Base-by-base conservation (phyloP, 768 basidiomycete species). In the Pisolithus sp. region DNA sequence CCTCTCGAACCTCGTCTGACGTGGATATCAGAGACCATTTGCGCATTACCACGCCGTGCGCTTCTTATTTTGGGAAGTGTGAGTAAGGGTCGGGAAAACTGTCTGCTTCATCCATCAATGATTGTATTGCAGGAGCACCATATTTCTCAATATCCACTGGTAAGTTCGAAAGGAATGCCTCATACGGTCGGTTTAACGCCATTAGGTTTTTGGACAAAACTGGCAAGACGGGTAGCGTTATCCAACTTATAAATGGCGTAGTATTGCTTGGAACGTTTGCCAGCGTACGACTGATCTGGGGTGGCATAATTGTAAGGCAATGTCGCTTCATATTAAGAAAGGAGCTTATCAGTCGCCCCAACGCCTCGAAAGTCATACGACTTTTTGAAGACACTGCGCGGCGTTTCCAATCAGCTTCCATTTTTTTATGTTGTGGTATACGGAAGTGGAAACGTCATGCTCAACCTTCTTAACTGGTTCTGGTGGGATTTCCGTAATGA, bases 71-170 rank as follows among this genome's bases (percentile, higher is more conserved):
- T 92, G 90, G 91, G 92, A 93, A 69, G 72, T 81, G 75, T 85
- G 67, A 48, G 80, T 70, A 36, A 12, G 9, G n/a, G 36, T 20
- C 20, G 44, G 23, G 28, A 9, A 40, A 21, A 34, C 17, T 40
- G 10, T 12, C 26, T 31, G 21, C 13, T 58, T 9, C 40, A 17
- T 30, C 28, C 50, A 36, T 52, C 59, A 31, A 59, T 18, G 6
- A 43, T 40, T 15, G 39, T 0, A 34, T 31, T 41, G 17, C 53
- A 84, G 82, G 70, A 87, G 84, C 71, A 94, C 92, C 0, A 79
- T 92, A 52, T 92, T 94, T 69, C 73, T 95, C 55, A 88, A 95
- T 59, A 81, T 89, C 50, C 89, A 93, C 56, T 93, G 90, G 90
- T 91, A 57, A 54, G 73, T 64, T 48, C 18, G 15, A 39, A 8